A percentile compares a stretch with the other conserved stretches of the same genome.
Conservation (phyloP, 345 rosid genomes). For the Cardamine chenopodiifolia region DNA sequence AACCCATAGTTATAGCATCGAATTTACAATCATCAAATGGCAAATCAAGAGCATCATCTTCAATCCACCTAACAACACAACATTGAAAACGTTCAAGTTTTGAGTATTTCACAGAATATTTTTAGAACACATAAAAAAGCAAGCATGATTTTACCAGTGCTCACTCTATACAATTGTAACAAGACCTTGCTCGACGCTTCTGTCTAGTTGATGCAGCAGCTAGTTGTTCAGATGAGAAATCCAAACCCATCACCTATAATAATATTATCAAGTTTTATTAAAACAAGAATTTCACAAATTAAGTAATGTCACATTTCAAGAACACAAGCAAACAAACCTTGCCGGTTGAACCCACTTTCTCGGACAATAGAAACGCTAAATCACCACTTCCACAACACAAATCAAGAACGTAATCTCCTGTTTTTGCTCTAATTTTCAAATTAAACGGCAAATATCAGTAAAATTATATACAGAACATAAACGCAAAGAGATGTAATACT, state of each 20-base stretch:
- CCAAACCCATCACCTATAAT: constrained; percentile 72
- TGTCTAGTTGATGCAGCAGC: constrained; percentile 70
- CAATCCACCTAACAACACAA: constrained; percentile 59
- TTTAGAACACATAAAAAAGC: constrained; percentile 29
- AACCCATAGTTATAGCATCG: constrained; percentile 88
- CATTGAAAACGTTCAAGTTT: neutral
- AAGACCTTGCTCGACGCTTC: constrained; percentile 48
- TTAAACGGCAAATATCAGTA: neutral
- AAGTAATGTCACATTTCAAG: neutral
- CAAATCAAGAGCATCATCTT: constrained; percentile 79
- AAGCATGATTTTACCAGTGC: constrained; percentile 57
- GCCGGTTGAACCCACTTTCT: constrained; percentile 70
- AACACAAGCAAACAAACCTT: constrained; percentile 46
- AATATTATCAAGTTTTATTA: neutral
- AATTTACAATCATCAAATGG: constrained; percentile 69
- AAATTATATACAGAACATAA: neutral
- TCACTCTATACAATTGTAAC: constrained; percentile 87
- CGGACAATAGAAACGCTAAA: constrained; percentile 78
- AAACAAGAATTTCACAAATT: neutral
- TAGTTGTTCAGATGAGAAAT: constrained; percentile 78
- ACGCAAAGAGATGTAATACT: neutral
- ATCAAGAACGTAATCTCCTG: constrained; percentile 71
- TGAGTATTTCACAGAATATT: neutral
- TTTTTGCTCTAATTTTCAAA: constrained; percentile 56
- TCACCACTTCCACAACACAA: constrained; percentile 97